Base-by-base conservation (phyloP, 2,329 filamentous ascomycete genomes). In the Penicillium olsonii region DNA sequence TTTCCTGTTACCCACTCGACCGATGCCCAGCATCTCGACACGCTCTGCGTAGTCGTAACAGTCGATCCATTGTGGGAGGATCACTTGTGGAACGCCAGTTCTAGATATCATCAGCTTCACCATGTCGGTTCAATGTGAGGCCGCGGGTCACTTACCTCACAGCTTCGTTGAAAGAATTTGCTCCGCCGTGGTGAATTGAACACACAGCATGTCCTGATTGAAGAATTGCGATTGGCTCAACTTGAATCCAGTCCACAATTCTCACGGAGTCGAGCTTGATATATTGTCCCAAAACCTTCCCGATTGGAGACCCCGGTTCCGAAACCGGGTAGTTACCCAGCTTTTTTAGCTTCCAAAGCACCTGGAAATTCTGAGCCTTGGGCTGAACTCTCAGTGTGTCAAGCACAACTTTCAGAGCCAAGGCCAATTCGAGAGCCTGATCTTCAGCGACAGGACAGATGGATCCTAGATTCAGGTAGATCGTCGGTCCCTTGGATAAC, bases 171-270 rank as follows among this genome's bases (percentile, higher is more conserved):
- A 37, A 45, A 5, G 42, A 45, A 12, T 45, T 45, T 24, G 42
- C 42, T 10, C 42, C 42, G 2, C 42, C 42, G 18, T 37, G 33
- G 14, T 45, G 42, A 11, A 45, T 15, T 2, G 42, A 37, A 12
- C 42, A 45, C 18, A 37, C 42, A 37, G 37, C 27, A 27, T 45
- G 26, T 9, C 42, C 42, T n/a, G 42, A 37, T 27, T 45, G 31
- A 22, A 45, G 42, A 7, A 45, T 37, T 14, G 42, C 22, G 4
- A 22, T 34, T 12, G 42, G 42, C 12, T 45, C 42, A 27, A 34
- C 42, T 15, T 20, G 31, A 24, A 45, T 27, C 42, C 42, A 45
- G 19, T 45, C 42, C 20, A 45, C 42, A 19, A 45, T 45, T 15
- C 42, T 35, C 5, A 37, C 33, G 4, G 24, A 31, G 35, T 45